These are phyloP conservation scores for Paratinospora sagittata DNA, from an alignment of 164 flowering plant genomes.

Conservation along the genomic window DNA sequence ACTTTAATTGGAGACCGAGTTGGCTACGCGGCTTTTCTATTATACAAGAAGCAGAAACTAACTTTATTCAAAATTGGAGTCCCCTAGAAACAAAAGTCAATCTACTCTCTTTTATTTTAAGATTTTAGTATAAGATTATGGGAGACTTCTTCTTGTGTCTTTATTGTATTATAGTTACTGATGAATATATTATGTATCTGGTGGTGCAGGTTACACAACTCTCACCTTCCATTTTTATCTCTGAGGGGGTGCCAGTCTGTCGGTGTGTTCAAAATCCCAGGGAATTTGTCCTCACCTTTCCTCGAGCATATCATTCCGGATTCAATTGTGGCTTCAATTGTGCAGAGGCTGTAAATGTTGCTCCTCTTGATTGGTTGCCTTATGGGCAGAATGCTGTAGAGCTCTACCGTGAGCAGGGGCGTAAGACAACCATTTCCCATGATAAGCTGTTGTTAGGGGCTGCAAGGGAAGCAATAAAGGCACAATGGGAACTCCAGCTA, in stretches of 20 bases:
- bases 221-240: constrained; percentile 45
- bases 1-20: background rate
- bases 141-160: background rate
- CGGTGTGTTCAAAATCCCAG: constrained; percentile 63
- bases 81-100: background rate
- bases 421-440: constrained; percentile 57
- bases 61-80: background rate
- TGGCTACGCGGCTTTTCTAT: background rate
- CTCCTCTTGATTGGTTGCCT: constrained; percentile 83
- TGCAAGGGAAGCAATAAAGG: constrained; percentile 63
- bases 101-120: background rate
- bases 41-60: background rate
- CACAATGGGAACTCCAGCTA: constrained; percentile 48
- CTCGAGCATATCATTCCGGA: constrained; percentile 70
- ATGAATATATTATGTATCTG: background rate
- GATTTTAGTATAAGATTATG: background rate
- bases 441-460: constrained; percentile 71
- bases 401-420: constrained; percentile 41
- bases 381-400: constrained; percentile 62
- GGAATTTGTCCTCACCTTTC: constrained; percentile 70
- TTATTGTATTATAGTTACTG: background rate
- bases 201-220: constrained; percentile 54
- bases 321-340: constrained; percentile 78
- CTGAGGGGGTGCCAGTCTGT: constrained; percentile 71
- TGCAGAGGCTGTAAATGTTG: constrained; percentile 55